These are phyloP conservation scores for Dendrobium chrysotoxum DNA, from an alignment of 106 monocot genomes.

Conservation along the genomic window DNA sequence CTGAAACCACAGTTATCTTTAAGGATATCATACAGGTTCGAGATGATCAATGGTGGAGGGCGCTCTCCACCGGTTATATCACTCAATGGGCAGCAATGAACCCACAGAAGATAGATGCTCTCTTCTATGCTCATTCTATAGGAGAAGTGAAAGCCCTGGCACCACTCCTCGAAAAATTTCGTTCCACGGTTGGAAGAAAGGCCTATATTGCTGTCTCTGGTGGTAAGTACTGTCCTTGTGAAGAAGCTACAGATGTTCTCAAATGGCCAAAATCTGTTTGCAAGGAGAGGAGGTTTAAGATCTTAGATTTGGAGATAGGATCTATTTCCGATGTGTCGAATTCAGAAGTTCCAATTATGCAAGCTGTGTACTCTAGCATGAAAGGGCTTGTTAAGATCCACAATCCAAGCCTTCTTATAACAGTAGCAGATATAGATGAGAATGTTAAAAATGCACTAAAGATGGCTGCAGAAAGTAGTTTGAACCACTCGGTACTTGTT, in stretches of 20 bases:
- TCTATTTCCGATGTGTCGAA: slow-evolving; percentile 56
- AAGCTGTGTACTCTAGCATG: slow-evolving; percentile 85
- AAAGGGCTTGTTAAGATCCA: slow-evolving; percentile 79
- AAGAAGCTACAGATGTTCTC: slow-evolving; percentile 55
- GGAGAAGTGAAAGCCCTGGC: slow-evolving; percentile 61
- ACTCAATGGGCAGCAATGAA: slow-evolving; percentile 99
- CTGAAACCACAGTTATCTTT: slow-evolving; percentile 96
- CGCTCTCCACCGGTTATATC: slow-evolving; percentile 74
- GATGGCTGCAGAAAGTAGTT: slow-evolving; percentile 60
- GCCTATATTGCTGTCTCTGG: slow-evolving; percentile 92
- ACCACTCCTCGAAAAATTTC: slow-evolving; percentile 83
- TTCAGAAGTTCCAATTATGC: slow-evolving; percentile 74
- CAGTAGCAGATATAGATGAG: slow-evolving; percentile 49
- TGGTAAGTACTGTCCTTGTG: slow-evolving; percentile 71
- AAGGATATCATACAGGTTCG: slow-evolving; percentile 87
- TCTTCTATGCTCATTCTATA: slow-evolving; percentile 87
- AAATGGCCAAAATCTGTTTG: slow-evolving; percentile 81
- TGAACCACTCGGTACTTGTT: slow-evolving; percentile 47
- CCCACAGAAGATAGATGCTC: slow-evolving; percentile 86
- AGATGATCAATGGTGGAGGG: slow-evolving; percentile 97
- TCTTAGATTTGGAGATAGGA: slow-evolving; percentile 79
- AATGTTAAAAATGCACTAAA: slow-evolving; percentile 71
- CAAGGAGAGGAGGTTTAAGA: slow-evolving; percentile 95
- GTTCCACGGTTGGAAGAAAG: slow-evolving; percentile 56
- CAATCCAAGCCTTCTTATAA: slow-evolving; percentile 73